A percentile compares a stretch with the other conserved stretches of the same genome.
phyloP scores from a whole-genome alignment of 2,329 filamentous ascomycete species.

The Aspergillus aculeatus region DNA sequence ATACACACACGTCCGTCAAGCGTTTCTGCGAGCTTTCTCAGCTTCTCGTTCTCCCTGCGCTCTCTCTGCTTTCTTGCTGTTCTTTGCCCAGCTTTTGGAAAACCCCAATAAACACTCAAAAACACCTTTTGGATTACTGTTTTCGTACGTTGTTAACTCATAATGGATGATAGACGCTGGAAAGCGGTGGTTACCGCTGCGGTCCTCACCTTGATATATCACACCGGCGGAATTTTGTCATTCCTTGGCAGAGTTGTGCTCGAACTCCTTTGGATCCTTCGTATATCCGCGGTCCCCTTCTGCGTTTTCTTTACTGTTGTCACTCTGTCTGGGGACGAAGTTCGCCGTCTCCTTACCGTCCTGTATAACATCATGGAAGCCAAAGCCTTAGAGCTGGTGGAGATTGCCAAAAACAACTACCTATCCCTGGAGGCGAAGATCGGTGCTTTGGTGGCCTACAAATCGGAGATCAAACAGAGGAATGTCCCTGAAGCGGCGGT shows the following conservation, averaged over 20 bases:
- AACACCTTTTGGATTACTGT: background rate
- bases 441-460: slow-evolving; percentile 68
- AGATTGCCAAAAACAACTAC: slow-evolving; percentile 60
- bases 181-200: background rate
- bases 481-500: slow-evolving; percentile 76
- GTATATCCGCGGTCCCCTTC: background rate
- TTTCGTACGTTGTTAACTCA: background rate
- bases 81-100: background rate
- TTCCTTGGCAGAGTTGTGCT: background rate
- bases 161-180: background rate
- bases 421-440: slow-evolving; percentile 69
- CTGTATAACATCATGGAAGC: slow-evolving; percentile 51
- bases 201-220: background rate
- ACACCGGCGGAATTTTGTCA: background rate
- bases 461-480: slow-evolving; percentile 88
- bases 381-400: slow-evolving; percentile 55
- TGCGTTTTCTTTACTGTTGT: slow-evolving; percentile 8
- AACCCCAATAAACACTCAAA: background rate
- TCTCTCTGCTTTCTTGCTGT: background rate
- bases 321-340: slow-evolving; percentile 19
- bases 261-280: background rate
- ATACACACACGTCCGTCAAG: background rate
- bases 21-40: too few species aligned
- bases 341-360: slow-evolving; percentile 8
- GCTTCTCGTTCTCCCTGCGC: background rate